These are phyloP conservation scores for Arthrobotrys conoides DNA, from an alignment of 2,329 filamentous ascomycete species.

Conservation along the genomic window DNA sequence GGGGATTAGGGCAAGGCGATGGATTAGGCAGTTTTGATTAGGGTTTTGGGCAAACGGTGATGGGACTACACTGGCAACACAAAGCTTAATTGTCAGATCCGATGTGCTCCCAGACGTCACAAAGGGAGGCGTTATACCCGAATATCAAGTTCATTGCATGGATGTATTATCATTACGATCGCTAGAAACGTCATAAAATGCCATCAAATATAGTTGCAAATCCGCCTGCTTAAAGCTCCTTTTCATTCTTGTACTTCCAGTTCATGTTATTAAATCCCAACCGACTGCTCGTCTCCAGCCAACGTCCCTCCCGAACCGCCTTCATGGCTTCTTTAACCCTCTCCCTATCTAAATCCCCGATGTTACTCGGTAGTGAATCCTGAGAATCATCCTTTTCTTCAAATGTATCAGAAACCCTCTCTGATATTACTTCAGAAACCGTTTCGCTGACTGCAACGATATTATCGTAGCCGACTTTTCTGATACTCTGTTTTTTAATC, in stretches of 20 bases:
- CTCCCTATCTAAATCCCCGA: slow-evolving; percentile 40
- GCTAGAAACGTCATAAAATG: neutral
- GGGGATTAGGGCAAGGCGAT: slow-evolving; percentile 53
- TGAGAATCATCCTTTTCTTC: slow-evolving; percentile 43
- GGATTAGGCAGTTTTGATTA: slow-evolving; percentile 54
- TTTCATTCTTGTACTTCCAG: slow-evolving; percentile 45
- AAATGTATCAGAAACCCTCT: slow-evolving; percentile 7
- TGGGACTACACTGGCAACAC: slow-evolving; percentile 33
- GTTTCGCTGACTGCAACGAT: neutral
- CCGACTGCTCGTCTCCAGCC: slow-evolving; percentile 40
- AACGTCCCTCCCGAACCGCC: slow-evolving; percentile 40
- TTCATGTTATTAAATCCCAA: slow-evolving; percentile 43
- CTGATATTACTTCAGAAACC: neutral
- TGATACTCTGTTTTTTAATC: neutral
- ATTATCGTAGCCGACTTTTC: neutral
- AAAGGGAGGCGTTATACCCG: too few species aligned
- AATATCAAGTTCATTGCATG: too few species aligned
- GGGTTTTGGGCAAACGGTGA: slow-evolving; percentile 54
- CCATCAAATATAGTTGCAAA: neutral
- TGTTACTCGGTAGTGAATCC: slow-evolving; percentile 26
- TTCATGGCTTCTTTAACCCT: slow-evolving; percentile 35
- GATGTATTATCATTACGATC: neutral
- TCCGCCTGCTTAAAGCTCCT: slow-evolving; percentile 23
- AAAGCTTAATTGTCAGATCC: neutral
- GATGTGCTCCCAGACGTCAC: too few species aligned